Evolutionary conservation across 176 grass and related monocot genomes (phyloP), one percentile per base, ranked within the genome.

Genomic region (Microstegium vimineum): DNA sequence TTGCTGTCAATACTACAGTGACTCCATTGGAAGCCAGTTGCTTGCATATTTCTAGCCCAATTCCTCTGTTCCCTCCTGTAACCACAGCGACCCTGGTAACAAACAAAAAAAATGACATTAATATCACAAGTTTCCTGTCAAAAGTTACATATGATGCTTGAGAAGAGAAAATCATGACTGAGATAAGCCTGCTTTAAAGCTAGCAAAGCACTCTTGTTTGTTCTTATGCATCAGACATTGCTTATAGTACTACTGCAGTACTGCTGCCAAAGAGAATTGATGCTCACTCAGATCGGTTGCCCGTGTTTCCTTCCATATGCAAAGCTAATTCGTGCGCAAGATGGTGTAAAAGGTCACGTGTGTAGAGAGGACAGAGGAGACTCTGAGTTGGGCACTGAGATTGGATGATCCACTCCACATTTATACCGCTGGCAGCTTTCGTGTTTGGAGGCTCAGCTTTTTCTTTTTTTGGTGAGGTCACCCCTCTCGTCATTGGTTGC

Each of bases 1-100:
- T 88, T 1, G 88, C 85, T 1, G 91, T 93, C 27, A 93, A 15
- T 20, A 93, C n/a, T 2, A 90, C 82, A 33, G 23, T 80, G 13
- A 85, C 51, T 17, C 85, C 85, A 18, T 65, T 67, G 20, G 82
- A 76, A 32, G 69, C 61, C 15, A 93, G 61, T 51, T 90, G 88
- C 41, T 20, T 69, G 66, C 91, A 93, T 73, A 86, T 88, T 36
- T 88, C 91, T 8, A 93, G 17, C 14, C 85, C 91, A 16, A 93
- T 74, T 10, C 91, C 91, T 74, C 60, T 90, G 43, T 84, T 90
- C 2, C 28, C 87, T 5, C 90, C 91, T 4, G 91, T 90, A 18
- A 93, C 91, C 56, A 93, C 14, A 5, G 88, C 91, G 74, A 93
- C 72, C 67, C 88, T 93, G 79, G 47, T 47, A 15, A 20, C 22